Evolutionary conservation across 192 early-diverging fungal species (phyloP).

Genomic region (Spinellus fusiger): DNA sequence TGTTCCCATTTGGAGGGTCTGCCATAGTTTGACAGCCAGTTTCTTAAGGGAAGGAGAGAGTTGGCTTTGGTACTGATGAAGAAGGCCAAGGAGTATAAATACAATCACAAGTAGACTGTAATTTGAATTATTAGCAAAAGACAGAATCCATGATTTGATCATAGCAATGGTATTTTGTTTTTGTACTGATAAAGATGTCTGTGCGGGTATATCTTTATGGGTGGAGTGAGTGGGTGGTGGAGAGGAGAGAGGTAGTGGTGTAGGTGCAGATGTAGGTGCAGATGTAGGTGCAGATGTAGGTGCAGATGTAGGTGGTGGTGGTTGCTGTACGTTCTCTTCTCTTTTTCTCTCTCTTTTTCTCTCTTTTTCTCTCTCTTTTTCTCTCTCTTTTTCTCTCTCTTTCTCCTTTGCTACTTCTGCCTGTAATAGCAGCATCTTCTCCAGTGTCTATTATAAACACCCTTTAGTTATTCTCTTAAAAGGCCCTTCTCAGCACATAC

Average conservation of each 20-base stretch:
- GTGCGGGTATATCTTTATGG: no score
- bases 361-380: background rate
- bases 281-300: background rate
- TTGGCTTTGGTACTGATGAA: conserved; percentile 5
- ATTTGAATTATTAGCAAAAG: background rate
- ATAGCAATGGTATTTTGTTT: background rate
- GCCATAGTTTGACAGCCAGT: conserved; percentile 25
- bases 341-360: conserved; percentile 7
- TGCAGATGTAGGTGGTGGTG: background rate
- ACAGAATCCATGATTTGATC: conserved; percentile 16
- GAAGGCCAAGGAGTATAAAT: conserved; percentile 11
- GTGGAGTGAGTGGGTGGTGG: no score
- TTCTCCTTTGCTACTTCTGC: background rate
- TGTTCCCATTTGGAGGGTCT: conserved; percentile 33
- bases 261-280: background rate
- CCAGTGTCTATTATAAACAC: background rate
- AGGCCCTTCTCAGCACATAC: conserved; percentile 16
- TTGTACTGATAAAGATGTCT: no score
- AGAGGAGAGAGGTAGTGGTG: no score
- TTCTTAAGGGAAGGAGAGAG: conserved; percentile 7
- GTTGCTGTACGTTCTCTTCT: background rate
- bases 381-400: background rate
- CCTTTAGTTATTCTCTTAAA: no score
- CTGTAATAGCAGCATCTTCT: background rate
- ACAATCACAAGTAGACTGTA: conserved; percentile 9